A percentile compares a stretch with the other conserved stretches of the same genome.
These are phyloP conservation scores for Ophiostoma triangulosporum DNA, from an alignment of 2,329 filamentous ascomycete species.

Conservation along the genomic window DNA sequence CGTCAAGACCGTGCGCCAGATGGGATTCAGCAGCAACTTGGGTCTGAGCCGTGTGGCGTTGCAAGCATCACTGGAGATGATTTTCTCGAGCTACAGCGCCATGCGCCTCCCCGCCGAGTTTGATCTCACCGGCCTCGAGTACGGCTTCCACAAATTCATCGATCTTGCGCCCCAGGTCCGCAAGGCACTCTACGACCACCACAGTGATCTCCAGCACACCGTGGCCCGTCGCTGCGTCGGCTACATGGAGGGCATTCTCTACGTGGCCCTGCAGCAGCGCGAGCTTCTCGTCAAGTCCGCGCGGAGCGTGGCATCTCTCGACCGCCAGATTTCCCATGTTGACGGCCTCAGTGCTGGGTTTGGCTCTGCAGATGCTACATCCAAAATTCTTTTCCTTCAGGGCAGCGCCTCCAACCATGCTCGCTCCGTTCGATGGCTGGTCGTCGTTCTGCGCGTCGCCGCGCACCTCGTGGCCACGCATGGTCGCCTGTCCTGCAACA, in stretches of 20 bases:
- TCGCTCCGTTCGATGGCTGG: slow-evolving; percentile 43
- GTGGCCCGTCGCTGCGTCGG: slow-evolving; percentile 70
- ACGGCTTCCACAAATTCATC: slow-evolving; percentile 67
- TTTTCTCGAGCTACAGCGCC: slow-evolving; percentile 49
- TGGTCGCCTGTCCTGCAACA: slow-evolving; percentile 43
- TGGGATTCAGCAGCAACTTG: slow-evolving; percentile 81
- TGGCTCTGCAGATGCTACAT: not conserved
- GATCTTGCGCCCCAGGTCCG: slow-evolving; percentile 59
- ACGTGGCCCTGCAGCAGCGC: slow-evolving; percentile 49
- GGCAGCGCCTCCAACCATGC: slow-evolving; percentile 15
- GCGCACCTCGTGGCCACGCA: slow-evolving; percentile 52
- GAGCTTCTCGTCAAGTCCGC: slow-evolving; percentile 26
- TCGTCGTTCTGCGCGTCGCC: slow-evolving; percentile 51
- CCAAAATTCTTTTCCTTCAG: not conserved
- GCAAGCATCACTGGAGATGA: slow-evolving; percentile 55
- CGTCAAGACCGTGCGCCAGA: slow-evolving; percentile 65
- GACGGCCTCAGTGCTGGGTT: slow-evolving; percentile 2
- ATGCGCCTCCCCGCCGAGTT: slow-evolving; percentile 17
- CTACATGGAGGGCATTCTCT: slow-evolving; percentile 74
- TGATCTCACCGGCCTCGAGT: slow-evolving; percentile 37
- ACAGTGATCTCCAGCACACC: slow-evolving; percentile 68
- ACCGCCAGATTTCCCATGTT: slow-evolving; percentile 10
- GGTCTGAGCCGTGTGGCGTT: slow-evolving; percentile 57
- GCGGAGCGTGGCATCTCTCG: not conserved
- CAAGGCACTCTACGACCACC: slow-evolving; percentile 56